A percentile compares a stretch with the other conserved stretches of the same genome.
These are phyloP conservation scores for Pestalotiopsis sp. DNA, from an alignment of 2,329 filamentous ascomycete genomes.

Conservation along the genomic window DNA sequence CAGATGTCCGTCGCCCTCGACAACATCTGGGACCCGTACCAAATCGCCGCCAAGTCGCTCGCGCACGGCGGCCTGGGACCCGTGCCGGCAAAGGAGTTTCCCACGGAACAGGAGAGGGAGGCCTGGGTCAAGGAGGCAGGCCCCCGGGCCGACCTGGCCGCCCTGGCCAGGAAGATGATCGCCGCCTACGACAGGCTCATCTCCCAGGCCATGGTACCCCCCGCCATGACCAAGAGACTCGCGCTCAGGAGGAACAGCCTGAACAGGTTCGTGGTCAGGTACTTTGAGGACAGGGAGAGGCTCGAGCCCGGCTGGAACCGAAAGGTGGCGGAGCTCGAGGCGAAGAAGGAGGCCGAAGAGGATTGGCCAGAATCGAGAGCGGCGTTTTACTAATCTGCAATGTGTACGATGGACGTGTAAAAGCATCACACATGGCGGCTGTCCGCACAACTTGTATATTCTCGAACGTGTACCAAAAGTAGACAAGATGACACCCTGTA, in stretches of 20 bases:
- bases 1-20: conserved; percentile 55
- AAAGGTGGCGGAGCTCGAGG: conserved; percentile 1
- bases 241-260: conserved; percentile 23
- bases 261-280: conserved; percentile 25
- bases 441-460: not conserved
- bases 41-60: conserved; percentile 27
- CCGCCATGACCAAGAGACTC: conserved; percentile 17
- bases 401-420: not conserved
- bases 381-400: not conserved
- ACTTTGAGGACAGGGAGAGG: conserved; percentile 23
- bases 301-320: conserved; percentile 18
- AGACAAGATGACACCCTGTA: not conserved
- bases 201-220: conserved; percentile 17
- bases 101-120: conserved; percentile 6
- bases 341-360: not conserved
- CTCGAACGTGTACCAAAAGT: not conserved
- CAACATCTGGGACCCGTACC: conserved; percentile 53
- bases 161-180: conserved; percentile 32
- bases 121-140: conserved; percentile 15
- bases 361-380: not conserved
- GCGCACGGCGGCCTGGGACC: conserved; percentile 9
- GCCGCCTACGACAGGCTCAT: conserved; percentile 29
- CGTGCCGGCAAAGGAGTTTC: not conserved
- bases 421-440: not conserved
- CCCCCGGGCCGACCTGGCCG: conserved; percentile 21